Evolutionary conservation across 1,284 basidiomycete species (phyloP).

Genomic region (Ceratobasidium papillatum): DNA sequence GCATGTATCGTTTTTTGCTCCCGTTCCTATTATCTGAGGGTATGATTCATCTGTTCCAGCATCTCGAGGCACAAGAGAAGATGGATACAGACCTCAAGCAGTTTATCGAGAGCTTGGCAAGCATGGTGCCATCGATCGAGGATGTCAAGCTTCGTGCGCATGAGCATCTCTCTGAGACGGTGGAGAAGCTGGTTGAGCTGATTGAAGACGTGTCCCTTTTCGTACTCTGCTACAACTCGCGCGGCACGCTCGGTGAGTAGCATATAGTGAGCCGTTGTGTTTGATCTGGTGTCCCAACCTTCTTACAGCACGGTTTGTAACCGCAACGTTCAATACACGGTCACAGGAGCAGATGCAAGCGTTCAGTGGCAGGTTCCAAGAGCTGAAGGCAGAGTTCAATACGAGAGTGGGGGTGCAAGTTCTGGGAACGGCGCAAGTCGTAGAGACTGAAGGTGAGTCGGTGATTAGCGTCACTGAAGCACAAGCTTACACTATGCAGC

Average conservation of each 20-base stretch:
- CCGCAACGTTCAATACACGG: neutral
- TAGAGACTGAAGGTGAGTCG: neutral
- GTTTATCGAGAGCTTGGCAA: neutral
- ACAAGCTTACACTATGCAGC: no score
- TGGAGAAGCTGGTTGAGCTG: neutral
- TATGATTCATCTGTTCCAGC: neutral
- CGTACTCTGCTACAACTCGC: neutral
- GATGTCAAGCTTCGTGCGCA: neutral
- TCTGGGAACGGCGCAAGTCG: neutral
- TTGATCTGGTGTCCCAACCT: no score
- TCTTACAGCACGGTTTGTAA: neutral
- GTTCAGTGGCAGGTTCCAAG: neutral
- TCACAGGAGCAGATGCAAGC: neutral
- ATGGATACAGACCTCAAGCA: neutral
- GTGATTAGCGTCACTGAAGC: neutral
- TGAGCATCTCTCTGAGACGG: neutral
- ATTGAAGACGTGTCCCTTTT: neutral
- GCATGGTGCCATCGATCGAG: neutral
- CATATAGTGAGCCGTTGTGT: neutral
- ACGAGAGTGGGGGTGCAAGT: neutral
- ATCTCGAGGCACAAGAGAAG: neutral
- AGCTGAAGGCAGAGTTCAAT: neutral
- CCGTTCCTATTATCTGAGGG: no score
- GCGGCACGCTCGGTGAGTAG: no score
- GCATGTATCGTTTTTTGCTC: constrained; percentile 42